A percentile compares a stretch with the other conserved stretches of the same genome.
Conservation (phyloP, 805 yeast genomes). For the Wickerhamiella galacta region DNA sequence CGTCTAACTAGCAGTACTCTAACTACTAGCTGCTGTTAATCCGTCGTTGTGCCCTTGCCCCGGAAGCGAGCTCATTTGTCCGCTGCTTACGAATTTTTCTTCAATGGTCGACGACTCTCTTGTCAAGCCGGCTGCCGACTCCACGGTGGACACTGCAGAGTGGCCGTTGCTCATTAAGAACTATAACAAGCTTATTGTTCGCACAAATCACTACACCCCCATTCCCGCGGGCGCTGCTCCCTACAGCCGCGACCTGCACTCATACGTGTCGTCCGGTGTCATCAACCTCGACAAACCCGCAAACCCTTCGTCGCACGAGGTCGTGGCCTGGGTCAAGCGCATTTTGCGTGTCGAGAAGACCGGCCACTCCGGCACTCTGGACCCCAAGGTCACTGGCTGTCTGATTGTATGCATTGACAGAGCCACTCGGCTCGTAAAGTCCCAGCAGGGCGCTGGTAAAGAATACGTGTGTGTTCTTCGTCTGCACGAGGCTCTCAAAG, state of each 20-base stretch:
- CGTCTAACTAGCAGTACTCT: no score
- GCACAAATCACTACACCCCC: constrained; percentile 96
- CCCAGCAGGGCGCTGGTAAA: constrained; percentile 99
- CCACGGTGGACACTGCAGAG: constrained; percentile 65
- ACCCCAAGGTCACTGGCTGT: constrained; percentile 98
- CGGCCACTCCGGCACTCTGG: constrained; percentile 98
- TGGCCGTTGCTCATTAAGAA: constrained; percentile 93
- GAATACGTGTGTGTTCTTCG: constrained; percentile 97
- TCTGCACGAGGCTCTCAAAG: constrained; percentile 82
- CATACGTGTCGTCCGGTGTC: constrained; percentile 85
- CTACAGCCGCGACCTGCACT: constrained; percentile 78
- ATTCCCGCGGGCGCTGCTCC: constrained; percentile 94
- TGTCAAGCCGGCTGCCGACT: constrained; percentile 75
- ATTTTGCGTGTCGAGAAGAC: constrained; percentile 91
- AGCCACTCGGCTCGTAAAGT: constrained; percentile 93
- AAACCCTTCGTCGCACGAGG: constrained; percentile 97
- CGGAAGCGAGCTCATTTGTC: no score
- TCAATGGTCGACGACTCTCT: constrained; percentile 34
- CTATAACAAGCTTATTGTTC: constrained; percentile 82
- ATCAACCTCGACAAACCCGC: constrained; percentile 96
- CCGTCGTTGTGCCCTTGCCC: no score
- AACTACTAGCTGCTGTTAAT: no score
- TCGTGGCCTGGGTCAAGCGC: constrained; percentile 97
- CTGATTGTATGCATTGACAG: constrained; percentile 94
- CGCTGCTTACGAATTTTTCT: no score